A percentile compares a stretch with the other conserved stretches of the same genome.
Evolutionary conservation across 495 filamentous ascomycete genomes (phyloP).

Genomic region (Niebla homalea): DNA sequence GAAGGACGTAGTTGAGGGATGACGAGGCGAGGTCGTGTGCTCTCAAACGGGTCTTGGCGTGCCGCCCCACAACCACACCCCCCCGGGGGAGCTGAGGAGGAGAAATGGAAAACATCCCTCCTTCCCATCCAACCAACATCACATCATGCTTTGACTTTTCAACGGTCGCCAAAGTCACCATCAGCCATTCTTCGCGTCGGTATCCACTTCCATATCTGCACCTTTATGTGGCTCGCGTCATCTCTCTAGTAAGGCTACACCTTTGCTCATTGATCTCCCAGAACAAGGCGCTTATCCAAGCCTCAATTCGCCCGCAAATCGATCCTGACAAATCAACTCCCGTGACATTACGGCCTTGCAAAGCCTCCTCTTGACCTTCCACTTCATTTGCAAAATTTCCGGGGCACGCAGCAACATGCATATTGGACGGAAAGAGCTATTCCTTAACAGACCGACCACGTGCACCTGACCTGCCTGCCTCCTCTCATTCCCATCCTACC

Average conservation of each 20-base stretch:
- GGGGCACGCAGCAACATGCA: background rate
- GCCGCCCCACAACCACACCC: background rate
- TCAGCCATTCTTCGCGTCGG: too few species aligned
- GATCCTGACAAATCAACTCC: slow-evolving; percentile 1
- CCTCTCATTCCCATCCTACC: background rate
- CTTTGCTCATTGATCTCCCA: background rate
- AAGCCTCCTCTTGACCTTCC: background rate
- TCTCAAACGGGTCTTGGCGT: background rate
- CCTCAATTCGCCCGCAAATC: background rate
- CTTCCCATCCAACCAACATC: background rate
- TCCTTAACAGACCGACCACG: background rate
- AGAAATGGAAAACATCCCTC: background rate
- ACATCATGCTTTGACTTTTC: too few species aligned
- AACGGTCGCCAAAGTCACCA: too few species aligned
- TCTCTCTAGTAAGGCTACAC: too few species aligned
- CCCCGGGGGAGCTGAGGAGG: too few species aligned
- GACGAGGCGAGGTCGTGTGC: too few species aligned
- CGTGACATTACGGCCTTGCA: background rate
- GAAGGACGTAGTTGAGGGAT: too few species aligned
- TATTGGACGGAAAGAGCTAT: background rate
- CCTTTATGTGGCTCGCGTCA: too few species aligned
- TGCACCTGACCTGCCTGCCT: background rate
- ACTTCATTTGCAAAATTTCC: background rate
- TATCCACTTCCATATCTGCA: too few species aligned
- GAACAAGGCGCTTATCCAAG: slow-evolving; percentile 2